Percentiles rank a stretch among this genome's conserved stretches.
These are phyloP conservation scores for Tetradesmus obliquus DNA, from an alignment of 139 green algal species.

Conservation along the genomic window DNA sequence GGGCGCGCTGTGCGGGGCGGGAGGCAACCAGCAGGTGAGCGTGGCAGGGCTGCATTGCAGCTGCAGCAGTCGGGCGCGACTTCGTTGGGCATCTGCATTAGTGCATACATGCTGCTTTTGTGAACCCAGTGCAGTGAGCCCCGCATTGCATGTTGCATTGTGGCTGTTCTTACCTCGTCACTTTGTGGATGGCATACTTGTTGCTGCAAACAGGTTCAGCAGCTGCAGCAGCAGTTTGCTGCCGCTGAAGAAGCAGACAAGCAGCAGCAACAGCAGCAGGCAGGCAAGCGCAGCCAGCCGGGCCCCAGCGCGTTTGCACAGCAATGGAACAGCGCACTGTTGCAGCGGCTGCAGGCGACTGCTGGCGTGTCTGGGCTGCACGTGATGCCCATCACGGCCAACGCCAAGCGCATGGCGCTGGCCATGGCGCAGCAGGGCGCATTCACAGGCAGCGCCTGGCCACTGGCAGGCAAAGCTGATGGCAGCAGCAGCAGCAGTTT, in stretches of 20 bases:
- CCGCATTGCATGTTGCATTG: no score
- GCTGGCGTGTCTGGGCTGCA: conserved; percentile 73
- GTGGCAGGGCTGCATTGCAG: background rate
- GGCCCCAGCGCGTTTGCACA: background rate
- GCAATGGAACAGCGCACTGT: conserved; percentile 12
- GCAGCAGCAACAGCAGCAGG: conserved; percentile 7
- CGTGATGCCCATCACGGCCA: conserved; percentile 78
- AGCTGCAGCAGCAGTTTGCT: conserved; percentile 47
- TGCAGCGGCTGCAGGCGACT: conserved; percentile 52
- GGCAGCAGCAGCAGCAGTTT: background rate
- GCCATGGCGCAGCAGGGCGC: conserved; percentile 51
- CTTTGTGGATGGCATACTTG: background rate
- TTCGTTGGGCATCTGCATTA: no score
- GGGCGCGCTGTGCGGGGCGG: conserved; percentile 63
- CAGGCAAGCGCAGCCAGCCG: background rate
- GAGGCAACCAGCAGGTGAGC: conserved; percentile 29
- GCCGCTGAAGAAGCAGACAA: background rate
- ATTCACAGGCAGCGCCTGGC: conserved; percentile 39
- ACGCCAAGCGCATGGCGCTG: conserved; percentile 49
- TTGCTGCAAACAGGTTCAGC: conserved; percentile 14
- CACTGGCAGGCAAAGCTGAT: background rate
- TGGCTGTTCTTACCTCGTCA: no score
- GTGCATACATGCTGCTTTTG: no score
- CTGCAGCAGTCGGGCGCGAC: background rate
- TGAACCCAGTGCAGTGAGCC: no score